These are phyloP conservation scores for Schoenoplectus triqueter DNA, from an alignment of 202 grass and related monocot species.

Conservation along the genomic window DNA sequence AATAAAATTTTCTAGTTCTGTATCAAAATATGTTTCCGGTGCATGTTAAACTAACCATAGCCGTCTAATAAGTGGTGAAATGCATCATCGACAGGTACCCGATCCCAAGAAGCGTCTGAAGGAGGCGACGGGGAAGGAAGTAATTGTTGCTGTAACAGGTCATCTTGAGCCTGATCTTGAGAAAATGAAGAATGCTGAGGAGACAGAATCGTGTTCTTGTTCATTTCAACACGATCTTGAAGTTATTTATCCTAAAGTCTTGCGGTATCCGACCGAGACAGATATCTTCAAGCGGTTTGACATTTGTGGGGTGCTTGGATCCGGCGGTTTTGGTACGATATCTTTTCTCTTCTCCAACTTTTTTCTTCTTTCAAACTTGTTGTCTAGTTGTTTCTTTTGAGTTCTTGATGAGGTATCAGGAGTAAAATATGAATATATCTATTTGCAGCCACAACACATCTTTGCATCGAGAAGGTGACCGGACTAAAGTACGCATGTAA, in stretches of 20 bases:
- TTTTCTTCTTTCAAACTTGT: not conserved
- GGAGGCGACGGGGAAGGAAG: no score
- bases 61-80: no score
- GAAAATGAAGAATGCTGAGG: not conserved
- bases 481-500: slow-evolving; percentile 4
- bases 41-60: no score
- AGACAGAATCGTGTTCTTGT: not conserved
- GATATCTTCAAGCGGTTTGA: not conserved
- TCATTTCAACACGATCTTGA: not conserved
- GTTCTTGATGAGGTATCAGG: not conserved
- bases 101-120: no score
- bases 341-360: not conserved
- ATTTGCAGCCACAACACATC: not conserved
- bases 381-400: not conserved
- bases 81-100: no score
- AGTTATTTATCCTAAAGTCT: not conserved
- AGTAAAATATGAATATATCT: not conserved
- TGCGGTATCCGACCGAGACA: not conserved
- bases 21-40: no score
- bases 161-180: not conserved
- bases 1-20: no score
- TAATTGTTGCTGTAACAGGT: not conserved
- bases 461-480: not conserved
- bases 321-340: not conserved
- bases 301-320: not conserved